Base-by-base conservation (phyloP, 1,284 basidiomycete species). In the Papiliotrema fonsecae region DNA sequence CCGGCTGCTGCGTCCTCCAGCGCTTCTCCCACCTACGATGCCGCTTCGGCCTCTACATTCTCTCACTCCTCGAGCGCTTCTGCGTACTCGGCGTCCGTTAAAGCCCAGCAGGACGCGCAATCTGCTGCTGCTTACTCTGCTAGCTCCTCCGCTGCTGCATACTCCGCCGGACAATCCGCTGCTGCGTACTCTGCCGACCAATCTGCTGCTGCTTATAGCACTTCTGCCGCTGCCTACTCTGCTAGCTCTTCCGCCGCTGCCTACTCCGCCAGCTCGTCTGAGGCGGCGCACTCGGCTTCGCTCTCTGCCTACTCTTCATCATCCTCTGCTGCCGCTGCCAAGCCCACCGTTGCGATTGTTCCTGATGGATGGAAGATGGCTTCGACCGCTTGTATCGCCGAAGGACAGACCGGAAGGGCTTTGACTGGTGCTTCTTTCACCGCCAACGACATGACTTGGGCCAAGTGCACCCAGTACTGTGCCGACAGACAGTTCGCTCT, bases 381-480 rank as follows among this genome's bases (percentile, higher is more conserved):
- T 6, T 45, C 51, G 25, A 40, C 44, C 34, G 14, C 50, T 6
- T 55, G 55, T 42, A 50, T 61, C 39, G 52, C 52, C 24, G 61
- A 62, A 45, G 59, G 49, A 28, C 37, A 47, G 11, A 41, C 36
- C 43, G 63, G 52, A 21, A 55, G 54, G 39, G 61, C 58, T 36
- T 47, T 60, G 28, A 61, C 55, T 21, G 57, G 53, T 27, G 36
- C 35, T 30, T 51, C 47, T 13, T 55, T 37, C 38, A 39, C 53
- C 35, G 38, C 50, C n/a, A 42, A 45, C 42, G 45, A 50, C 25
- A 62, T 64, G 60, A 66, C 61, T 3, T 35, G 46, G 24, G 41
- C 54, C 28, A 52, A 46, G 9, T 70, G 69, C 45, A 43, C 64
- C 11, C 34, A 38, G 5, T 60, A 45, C 51, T 71, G 69, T 48